Evolutionary conservation across 2,329 filamentous ascomycete species (phyloP), one percentile per base, ranked within the genome.

Genomic region (Fonsecaea nubica): DNA sequence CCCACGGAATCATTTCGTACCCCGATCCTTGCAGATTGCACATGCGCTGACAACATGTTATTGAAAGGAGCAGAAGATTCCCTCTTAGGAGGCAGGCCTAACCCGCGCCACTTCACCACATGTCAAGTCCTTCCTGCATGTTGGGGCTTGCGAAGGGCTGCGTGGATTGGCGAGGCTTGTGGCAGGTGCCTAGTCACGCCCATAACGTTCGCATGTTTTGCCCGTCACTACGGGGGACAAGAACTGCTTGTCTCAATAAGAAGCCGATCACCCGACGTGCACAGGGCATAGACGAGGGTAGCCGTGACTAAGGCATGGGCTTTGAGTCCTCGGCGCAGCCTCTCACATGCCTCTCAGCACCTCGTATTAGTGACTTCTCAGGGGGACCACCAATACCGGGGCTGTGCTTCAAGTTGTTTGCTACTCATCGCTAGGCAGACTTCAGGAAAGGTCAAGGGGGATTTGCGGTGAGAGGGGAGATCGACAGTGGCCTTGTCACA

Each of bases 1-100:
- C 25, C 25, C 25, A 25, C 25, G 25, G 25, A 25, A 25, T 25
- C 25, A 25, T 25, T 25, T 25, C 25, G 25, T 25, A 8, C 40
- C n/a, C 40, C 40, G 25, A 50, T 25, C 45, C 45, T 50, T 50
- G 45, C 45, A 30, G 45, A 50, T 50, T 21, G 18, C 45, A 50
- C 45, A 50, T 30, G 9, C 45, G 10, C 18, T 25, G 45, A 50
- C 45, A 50, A 9, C n/a, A 25, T 50, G 7, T 25, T 25, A 21
- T 25, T 50, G 18, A 25, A 50, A 3, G 45, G 45, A 10, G 18
- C 45, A 6, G 18, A 21, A 25, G 18, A 25, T 25, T 3, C 40
- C n/a, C 38, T 25, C 4, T 25, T 50, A 7, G 45, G 18, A 3
- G 9, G 15, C 45, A 50, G 5, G 6, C 18, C 18, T 50, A 10